These are phyloP conservation scores for Trichoderma semiorbis DNA, from an alignment of 2,329 filamentous ascomycete species.

Conservation along the genomic window DNA sequence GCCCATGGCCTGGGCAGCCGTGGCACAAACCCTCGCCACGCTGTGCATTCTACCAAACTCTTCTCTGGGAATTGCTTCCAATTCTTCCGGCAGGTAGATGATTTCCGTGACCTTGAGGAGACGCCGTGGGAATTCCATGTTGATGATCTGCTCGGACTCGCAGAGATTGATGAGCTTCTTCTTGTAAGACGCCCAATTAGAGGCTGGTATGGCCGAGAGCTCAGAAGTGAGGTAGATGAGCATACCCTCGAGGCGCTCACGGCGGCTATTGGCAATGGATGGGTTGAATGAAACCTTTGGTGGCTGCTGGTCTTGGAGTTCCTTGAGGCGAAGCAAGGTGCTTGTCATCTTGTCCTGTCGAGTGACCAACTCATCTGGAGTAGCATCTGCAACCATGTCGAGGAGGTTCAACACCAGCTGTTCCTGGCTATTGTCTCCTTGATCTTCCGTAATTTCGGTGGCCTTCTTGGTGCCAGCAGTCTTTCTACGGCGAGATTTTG, in stretches of 20 bases:
- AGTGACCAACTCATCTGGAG: not conserved
- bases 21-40: constrained; percentile 27
- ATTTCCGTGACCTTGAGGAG: constrained; percentile 26
- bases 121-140: constrained; percentile 23
- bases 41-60: constrained; percentile 28
- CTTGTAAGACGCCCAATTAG: constrained; percentile 25
- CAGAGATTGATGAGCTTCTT: constrained; percentile 23
- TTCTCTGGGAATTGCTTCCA: constrained; percentile 22
- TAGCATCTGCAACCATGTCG: not conserved
- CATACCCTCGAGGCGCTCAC: not conserved
- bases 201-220: constrained; percentile 22
- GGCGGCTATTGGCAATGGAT: not conserved
- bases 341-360: not conserved
- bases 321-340: not conserved
- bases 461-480: not conserved
- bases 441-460: not conserved
- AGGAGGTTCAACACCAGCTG: not conserved
- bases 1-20: constrained; percentile 27
- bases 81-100: constrained; percentile 30
- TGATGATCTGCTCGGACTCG: constrained; percentile 11
- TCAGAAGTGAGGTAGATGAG: constrained; percentile 10
- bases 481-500: not conserved
- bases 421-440: not conserved
- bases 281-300: not conserved
- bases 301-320: not conserved